phyloP scores from a whole-genome alignment of 1,139 yeast genomes.

The Magnusiomyces suaveolens region DNA sequence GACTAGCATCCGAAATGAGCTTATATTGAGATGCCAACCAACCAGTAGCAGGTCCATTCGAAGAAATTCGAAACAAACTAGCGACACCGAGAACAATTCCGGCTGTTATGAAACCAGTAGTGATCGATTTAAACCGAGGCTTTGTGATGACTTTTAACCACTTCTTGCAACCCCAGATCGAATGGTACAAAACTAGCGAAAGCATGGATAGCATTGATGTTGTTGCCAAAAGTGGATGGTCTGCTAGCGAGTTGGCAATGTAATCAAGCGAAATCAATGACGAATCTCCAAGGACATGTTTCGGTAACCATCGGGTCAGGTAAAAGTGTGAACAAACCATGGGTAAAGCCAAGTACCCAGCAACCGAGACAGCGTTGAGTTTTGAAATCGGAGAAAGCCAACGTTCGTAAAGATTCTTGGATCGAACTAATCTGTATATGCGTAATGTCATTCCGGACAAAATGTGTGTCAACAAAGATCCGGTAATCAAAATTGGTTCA shows the following conservation, averaged over 20 bases:
- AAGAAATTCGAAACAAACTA: constrained; percentile 16
- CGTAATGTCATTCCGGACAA: constrained; percentile 46
- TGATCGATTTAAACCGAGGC: neutral
- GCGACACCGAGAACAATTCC: constrained; percentile 15
- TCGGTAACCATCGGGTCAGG: constrained; percentile 44
- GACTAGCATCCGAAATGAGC: neutral
- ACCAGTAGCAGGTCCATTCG: constrained; percentile 18
- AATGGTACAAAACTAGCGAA: constrained; percentile 34
- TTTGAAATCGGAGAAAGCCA: constrained; percentile 24
- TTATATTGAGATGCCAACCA: constrained; percentile 21
- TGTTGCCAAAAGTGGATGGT: constrained; percentile 14
- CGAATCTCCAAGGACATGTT: constrained; percentile 53
- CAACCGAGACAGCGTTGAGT: constrained; percentile 43
- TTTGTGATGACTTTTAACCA: constrained; percentile 22
- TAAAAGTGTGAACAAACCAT: constrained; percentile 41
- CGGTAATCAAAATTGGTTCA: constrained; percentile 43
- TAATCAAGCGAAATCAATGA: constrained; percentile 48
- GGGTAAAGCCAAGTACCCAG: constrained; percentile 50
- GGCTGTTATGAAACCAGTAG: constrained; percentile 4
- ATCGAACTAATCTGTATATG: constrained; percentile 30
- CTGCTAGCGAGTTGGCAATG: constrained; percentile 38
- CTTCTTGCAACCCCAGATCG: constrained; percentile 35
- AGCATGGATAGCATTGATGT: constrained; percentile 24
- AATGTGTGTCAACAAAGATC: constrained; percentile 44
- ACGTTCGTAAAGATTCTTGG: constrained; percentile 23